Percentiles rank a stretch among this genome's conserved stretches.
phyloP scores from a whole-genome alignment of 1,284 basidiomycete genomes.

The Leccinum pallidistipes region DNA sequence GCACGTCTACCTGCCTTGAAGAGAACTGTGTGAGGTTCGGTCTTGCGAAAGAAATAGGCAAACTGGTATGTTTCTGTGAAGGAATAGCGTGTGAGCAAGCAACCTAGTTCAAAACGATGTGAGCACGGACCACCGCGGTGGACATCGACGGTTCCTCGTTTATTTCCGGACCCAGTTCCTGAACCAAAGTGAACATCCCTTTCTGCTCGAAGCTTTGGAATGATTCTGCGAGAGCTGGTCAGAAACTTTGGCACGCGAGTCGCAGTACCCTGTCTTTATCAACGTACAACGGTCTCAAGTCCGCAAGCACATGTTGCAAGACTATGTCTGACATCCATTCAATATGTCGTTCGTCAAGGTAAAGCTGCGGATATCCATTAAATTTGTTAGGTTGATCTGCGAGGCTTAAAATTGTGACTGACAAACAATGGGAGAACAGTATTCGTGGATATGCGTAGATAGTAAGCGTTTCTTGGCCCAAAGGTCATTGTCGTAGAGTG shows the following conservation, averaged over 20 bases:
- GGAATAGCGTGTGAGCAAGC: not conserved
- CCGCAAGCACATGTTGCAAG: conserved; percentile 69
- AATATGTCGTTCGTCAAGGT: conserved; percentile 75
- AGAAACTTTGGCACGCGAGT: not conserved
- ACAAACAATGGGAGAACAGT: conserved; percentile 73
- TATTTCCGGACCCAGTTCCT: conserved; percentile 44
- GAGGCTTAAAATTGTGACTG: conserved; percentile 1
- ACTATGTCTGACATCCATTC: conserved; percentile 77
- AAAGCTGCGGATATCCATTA: conserved; percentile 47
- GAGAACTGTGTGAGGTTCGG: conserved; percentile 71
- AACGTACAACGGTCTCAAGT: conserved; percentile 65
- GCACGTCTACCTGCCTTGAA: conserved; percentile 52
- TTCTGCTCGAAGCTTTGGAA: conserved; percentile 66
- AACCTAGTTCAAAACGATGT: not conserved
- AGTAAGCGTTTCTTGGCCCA: conserved; percentile 62
- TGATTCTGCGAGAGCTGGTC: conserved; percentile 46
- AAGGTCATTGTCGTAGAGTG: conserved; percentile 43
- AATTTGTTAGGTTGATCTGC: conserved; percentile 3
- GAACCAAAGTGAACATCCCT: conserved; percentile 43
- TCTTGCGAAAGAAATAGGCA: conserved; percentile 77
- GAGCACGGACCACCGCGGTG: conserved; percentile 63
- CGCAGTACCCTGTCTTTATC: not conserved
- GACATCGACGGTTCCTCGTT: conserved; percentile 67
- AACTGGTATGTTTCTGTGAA: conserved; percentile 72
- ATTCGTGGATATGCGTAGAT: conserved; percentile 65